phyloP scores from a whole-genome alignment of 768 basidiomycete species.

The Tulasnella sp. region DNA sequence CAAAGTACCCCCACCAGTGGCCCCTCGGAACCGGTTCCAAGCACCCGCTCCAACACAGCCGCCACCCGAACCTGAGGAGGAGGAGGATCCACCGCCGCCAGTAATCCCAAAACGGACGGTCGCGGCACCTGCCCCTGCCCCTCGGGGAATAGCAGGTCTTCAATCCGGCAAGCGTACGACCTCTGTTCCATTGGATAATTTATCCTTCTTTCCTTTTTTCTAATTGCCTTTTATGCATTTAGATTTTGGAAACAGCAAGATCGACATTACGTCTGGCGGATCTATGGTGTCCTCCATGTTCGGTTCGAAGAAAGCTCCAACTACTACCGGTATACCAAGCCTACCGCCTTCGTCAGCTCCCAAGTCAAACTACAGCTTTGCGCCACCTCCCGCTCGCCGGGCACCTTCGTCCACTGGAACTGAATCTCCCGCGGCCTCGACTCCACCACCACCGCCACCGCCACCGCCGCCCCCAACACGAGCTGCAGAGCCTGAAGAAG shows the following conservation, averaged over 20 bases:
- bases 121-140: not conserved
- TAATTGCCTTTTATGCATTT: not conserved
- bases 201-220: no score
- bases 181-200: not conserved
- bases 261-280: not conserved
- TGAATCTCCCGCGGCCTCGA: not conserved
- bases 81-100: not conserved
- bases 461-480: constrained; percentile 2
- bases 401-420: not conserved
- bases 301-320: not conserved
- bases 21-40: not conserved
- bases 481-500: constrained; percentile 13
- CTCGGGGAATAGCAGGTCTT: constrained; percentile 3
- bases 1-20: constrained; percentile 5
- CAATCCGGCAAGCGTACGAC: constrained; percentile 10
- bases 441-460: constrained; percentile 9
- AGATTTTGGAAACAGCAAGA: constrained; percentile 4
- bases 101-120: not conserved
- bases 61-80: not conserved
- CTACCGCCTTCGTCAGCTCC: not conserved
- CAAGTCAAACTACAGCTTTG: not conserved
- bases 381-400: constrained; percentile 14
- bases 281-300: not conserved
- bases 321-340: not conserved
- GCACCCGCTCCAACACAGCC: not conserved